Base-by-base conservation (phyloP, 169 alveolate species). In the Eimeria sp. region DNA sequence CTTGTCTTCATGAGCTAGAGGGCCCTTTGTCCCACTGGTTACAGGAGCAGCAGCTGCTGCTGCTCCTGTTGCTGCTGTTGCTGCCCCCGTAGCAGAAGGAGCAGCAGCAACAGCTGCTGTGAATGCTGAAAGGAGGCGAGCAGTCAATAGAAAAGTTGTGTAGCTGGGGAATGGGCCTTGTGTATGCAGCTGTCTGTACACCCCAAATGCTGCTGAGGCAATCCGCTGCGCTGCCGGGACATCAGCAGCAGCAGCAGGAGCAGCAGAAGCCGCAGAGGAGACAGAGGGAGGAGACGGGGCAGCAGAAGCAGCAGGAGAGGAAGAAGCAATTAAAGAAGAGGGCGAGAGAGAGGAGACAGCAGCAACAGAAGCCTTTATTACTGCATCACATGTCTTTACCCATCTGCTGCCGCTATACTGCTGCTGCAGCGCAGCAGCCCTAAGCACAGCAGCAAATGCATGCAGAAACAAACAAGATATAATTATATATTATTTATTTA, bases 81-180 rank as follows among this genome's bases (percentile, higher is more conserved):
- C 84, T n/a, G 84, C 57, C 1, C 54, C 34, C 34, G 47, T n/a
- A 61, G 7, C 5, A 61, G 70, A 7, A 16, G 70, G 27, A 61
- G 70, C 70, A 61, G 51, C 87, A 76, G 18, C 87, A 34, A 45
- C 61, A 76, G 87, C 87, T 43, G 87, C 87, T 11, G 87, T 40
- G 61, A 76, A 76, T 10, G 87, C 54, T 4, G 87, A 76, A 47
- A 76, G 87, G 10, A 76, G 87, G 58, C 87, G 87, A 3, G 87
- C 87, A 2, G 87, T 76, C 87, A 76, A 40, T n/a, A 76, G 87
- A n/a, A 76, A 76, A 5, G 61, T 76, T 20, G 40, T 76, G 63
- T 76, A 76, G 61, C 43, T 76, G 14, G 87, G 87, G 63, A 43
- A 43, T 63, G 87, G 87, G 58, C 87, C 87, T 11, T 45, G 11